phyloP scores from a whole-genome alignment of 2,329 filamentous ascomycete genomes.

The Niveomyces coronatus region DNA sequence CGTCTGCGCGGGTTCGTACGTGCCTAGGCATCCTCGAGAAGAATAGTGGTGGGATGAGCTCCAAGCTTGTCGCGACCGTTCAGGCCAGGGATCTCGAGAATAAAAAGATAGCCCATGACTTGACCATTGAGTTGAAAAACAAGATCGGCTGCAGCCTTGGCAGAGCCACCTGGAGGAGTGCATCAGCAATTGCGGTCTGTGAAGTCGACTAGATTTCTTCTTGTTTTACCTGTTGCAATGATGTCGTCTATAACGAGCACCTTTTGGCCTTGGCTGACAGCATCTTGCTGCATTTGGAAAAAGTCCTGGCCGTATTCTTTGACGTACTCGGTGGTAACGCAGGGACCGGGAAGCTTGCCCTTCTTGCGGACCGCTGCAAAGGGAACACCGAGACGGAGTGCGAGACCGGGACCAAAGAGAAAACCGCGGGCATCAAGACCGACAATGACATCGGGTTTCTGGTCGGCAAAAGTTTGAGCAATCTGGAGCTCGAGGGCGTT shows the following conservation, averaged over 20 bases:
- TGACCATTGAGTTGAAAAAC: conserved; percentile 76
- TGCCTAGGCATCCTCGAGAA: conserved; percentile 50
- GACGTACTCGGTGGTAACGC: conserved; percentile 73
- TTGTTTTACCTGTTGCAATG: conserved; percentile 78
- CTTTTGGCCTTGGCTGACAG: conserved; percentile 75
- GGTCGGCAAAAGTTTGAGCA: conserved; percentile 45
- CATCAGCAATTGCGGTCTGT: not conserved
- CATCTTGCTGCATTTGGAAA: conserved; percentile 90
- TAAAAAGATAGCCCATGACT: conserved; percentile 86
- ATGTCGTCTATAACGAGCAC: conserved; percentile 95
- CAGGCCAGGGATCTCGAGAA: conserved; percentile 89
- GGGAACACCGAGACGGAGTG: conserved; percentile 67
- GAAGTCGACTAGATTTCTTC: not conserved
- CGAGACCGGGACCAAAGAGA: conserved; percentile 84
- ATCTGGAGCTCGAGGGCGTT: conserved; percentile 80
- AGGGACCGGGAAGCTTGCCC: conserved; percentile 89
- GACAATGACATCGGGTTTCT: conserved; percentile 78
- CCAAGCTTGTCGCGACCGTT: conserved; percentile 85
- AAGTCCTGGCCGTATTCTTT: conserved; percentile 96
- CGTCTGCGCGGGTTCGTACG: not conserved
- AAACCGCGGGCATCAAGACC: conserved; percentile 92
- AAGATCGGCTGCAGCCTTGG: conserved; percentile 75
- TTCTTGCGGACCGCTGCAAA: conserved; percentile 93
- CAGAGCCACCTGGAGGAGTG: conserved; percentile 64
- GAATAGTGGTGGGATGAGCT: conserved; percentile 65